These are phyloP conservation scores for Uronychia setigera DNA, from an alignment of 73 alveolate genomes.

Conservation along the genomic window DNA sequence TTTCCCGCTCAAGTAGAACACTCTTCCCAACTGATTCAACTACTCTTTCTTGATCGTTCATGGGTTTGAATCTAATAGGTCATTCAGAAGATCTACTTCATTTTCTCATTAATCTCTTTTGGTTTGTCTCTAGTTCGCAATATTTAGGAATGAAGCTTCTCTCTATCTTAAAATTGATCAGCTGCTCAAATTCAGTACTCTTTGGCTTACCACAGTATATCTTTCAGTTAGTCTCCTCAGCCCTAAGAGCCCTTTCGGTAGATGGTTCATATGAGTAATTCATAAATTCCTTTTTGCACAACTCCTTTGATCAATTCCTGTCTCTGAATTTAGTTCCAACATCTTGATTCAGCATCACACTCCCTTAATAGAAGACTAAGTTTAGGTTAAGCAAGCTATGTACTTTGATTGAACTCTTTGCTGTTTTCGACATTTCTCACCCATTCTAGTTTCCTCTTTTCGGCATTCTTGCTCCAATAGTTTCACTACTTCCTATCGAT, in stretches of 20 bases:
- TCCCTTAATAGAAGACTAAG: neutral
- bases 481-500: too few species aligned
- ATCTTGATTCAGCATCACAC: neutral
- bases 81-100: neutral
- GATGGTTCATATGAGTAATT: neutral
- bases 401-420: neutral
- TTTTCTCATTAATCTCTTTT: neutral
- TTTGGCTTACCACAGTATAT: too few species aligned
- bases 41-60: neutral
- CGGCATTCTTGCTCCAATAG: too few species aligned
- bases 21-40: neutral
- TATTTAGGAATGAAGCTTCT: neutral
- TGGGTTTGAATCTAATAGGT: neutral
- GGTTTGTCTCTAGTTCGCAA: neutral
- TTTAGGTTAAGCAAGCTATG: neutral
- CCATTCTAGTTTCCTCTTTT: neutral
- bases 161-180: neutral
- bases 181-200: too few species aligned
- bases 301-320: neutral
- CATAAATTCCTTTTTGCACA: neutral
- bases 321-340: neutral
- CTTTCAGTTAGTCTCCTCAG: too few species aligned
- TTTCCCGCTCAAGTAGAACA: neutral
- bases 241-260: neutral
- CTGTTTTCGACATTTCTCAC: neutral